Percentiles rank a stretch among this genome's conserved stretches.
Evolutionary conservation across 345 rosid genomes (phyloP).

Genomic region (Corchorus olitorius): DNA sequence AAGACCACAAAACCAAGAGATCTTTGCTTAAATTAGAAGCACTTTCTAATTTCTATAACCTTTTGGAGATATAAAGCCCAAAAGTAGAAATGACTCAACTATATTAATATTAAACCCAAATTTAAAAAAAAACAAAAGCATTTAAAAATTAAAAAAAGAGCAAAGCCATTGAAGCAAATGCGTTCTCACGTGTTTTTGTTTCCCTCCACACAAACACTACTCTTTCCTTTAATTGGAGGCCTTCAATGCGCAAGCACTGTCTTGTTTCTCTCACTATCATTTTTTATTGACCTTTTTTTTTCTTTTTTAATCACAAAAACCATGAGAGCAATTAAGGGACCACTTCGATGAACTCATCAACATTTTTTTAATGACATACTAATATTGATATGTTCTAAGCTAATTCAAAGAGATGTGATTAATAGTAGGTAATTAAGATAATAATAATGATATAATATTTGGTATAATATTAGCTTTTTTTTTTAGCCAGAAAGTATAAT

Average conservation of each 20-base stretch:
- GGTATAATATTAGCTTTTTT: no score
- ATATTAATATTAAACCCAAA: no score
- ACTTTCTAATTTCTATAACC: background rate
- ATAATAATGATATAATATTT: no score
- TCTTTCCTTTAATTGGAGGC: background rate
- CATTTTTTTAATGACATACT: no score
- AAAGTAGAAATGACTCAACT: background rate
- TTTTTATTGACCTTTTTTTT: background rate
- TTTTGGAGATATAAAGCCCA: background rate
- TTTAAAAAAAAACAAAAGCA: background rate
- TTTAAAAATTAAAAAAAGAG: background rate
- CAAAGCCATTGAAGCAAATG: slow-evolving; percentile 17
- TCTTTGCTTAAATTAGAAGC: background rate
- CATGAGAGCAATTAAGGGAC: no score
- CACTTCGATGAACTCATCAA: no score
- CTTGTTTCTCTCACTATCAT: slow-evolving; percentile 12
- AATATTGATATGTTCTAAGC: no score
- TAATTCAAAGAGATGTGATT: no score
- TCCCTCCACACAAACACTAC: slow-evolving; percentile 36
- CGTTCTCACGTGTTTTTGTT: slow-evolving; percentile 39
- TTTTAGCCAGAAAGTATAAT: no score
- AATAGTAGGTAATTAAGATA: no score
- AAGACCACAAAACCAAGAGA: background rate
- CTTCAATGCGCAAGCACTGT: background rate
- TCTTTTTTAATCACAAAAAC: background rate